Conservation (phyloP, 2,329 filamentous ascomycete species). For the Capronia epimyces region DNA sequence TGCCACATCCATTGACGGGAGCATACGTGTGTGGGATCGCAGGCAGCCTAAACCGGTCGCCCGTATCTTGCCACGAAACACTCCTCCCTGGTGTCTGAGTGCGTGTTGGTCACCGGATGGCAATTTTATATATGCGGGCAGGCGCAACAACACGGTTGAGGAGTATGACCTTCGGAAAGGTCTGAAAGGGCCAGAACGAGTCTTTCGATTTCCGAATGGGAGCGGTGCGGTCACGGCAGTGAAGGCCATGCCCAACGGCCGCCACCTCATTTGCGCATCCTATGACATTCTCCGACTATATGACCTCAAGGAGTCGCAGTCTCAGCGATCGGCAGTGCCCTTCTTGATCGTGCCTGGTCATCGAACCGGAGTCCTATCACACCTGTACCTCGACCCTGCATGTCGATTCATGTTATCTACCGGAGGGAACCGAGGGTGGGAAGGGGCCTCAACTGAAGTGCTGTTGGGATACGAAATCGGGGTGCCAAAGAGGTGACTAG, state of each 20-base stretch:
- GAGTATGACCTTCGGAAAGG: slow-evolving; percentile 84
- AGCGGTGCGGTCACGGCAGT: slow-evolving; percentile 87
- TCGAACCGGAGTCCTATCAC: slow-evolving; percentile 78
- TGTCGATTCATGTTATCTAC: slow-evolving; percentile 88
- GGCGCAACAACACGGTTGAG: slow-evolving; percentile 87
- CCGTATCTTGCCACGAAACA: slow-evolving; percentile 66
- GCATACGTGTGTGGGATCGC: slow-evolving; percentile 47
- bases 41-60: slow-evolving; percentile 72
- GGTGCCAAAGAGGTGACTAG: slow-evolving; percentile 34
- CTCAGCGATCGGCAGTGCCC: slow-evolving; percentile 74
- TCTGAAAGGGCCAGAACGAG: slow-evolving; percentile 67
- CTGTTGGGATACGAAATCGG: slow-evolving; percentile 90
- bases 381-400: slow-evolving; percentile 79
- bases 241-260: slow-evolving; percentile 83
- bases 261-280: slow-evolving; percentile 79
- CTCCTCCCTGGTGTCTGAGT: slow-evolving; percentile 95
- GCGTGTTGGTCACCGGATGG: slow-evolving; percentile 95
- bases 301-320: slow-evolving; percentile 63
- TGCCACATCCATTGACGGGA: slow-evolving; percentile 57
- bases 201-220: slow-evolving; percentile 81
- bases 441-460: slow-evolving; percentile 82
- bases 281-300: slow-evolving; percentile 92
- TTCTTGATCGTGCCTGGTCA: slow-evolving; percentile 96
- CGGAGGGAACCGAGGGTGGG: slow-evolving; percentile 90
- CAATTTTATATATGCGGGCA: slow-evolving; percentile 88